Conservation (phyloP, 2,329 filamentous ascomycete species). For the Cladosporium sp. region DNA sequence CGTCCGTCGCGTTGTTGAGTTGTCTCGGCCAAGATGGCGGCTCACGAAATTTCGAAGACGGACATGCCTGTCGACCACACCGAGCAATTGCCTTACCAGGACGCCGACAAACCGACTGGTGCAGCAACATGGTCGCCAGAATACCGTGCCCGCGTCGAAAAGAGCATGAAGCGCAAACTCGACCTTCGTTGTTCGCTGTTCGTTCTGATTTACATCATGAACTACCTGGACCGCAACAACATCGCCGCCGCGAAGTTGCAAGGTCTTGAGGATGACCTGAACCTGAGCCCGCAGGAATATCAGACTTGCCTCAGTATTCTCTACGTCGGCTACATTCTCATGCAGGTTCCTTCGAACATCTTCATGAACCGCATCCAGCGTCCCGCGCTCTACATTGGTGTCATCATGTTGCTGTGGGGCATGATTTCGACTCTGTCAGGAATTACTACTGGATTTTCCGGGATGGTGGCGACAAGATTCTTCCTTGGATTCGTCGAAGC, state of each 20-base stretch:
- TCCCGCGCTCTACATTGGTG: constrained; percentile 30
- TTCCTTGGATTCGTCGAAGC: constrained; percentile 43
- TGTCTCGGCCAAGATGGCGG: constrained; percentile 1
- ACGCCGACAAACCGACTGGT: constrained; percentile 9
- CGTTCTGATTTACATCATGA: constrained; percentile 38
- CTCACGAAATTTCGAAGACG: constrained; percentile 16
- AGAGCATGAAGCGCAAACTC: constrained; percentile 52
- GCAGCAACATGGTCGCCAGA: constrained; percentile 17
- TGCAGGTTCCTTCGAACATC: constrained; percentile 35
- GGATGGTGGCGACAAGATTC: constrained; percentile 35
- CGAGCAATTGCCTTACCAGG: constrained; percentile 14
- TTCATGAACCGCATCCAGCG: constrained; percentile 31
- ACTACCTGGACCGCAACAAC: constrained; percentile 43
- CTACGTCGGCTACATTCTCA: constrained; percentile 37
- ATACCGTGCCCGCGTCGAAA: constrained; percentile 5
- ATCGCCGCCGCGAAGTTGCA: constrained; percentile 63
- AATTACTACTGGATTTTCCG: constrained; percentile 30
- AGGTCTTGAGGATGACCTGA: constrained; percentile 58
- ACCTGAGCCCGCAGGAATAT: constrained; percentile 52
- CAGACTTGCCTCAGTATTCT: constrained; percentile 41
- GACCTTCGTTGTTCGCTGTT: constrained; percentile 66
- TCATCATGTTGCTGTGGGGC: constrained; percentile 33
- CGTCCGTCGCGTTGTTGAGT: neutral
- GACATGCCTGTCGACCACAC: constrained; percentile 26
- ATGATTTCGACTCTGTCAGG: constrained; percentile 31